Conservation (phyloP, 331 rosid species). For the Malus hybrid region DNA sequence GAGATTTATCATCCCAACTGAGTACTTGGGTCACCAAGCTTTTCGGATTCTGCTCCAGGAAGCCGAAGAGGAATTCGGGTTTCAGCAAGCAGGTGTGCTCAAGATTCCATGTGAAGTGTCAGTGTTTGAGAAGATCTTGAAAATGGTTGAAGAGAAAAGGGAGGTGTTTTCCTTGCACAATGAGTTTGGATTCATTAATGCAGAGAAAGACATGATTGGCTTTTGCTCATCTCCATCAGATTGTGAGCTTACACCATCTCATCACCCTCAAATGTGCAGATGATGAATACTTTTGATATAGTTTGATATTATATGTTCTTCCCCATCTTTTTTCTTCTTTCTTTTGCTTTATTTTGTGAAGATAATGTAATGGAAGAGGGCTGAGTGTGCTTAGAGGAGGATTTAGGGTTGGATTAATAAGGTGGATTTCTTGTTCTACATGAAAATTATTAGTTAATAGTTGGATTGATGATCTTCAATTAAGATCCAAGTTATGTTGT, state of each 20-base stretch:
- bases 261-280: constrained; percentile 42
- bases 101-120: constrained; percentile 80
- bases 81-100: constrained; percentile 78
- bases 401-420: constrained; percentile 4
- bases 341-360: background rate
- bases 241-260: constrained; percentile 44
- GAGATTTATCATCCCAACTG: constrained; percentile 76
- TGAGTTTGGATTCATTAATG: constrained; percentile 13
- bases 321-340: background rate
- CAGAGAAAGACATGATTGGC: constrained; percentile 18
- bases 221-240: constrained; percentile 28
- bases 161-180: constrained; percentile 30
- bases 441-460: background rate
- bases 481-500: background rate
- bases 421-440: constrained; percentile 2
- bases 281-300: constrained; percentile 12
- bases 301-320: background rate
- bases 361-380: constrained; percentile 3
- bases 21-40: constrained; percentile 64
- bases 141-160: constrained; percentile 55
- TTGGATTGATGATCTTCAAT: background rate
- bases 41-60: constrained; percentile 61
- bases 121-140: constrained; percentile 68
- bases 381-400: background rate
- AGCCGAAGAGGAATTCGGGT: constrained; percentile 95